Evolutionary conservation across 805 yeast species (phyloP), one percentile per base, ranked within the genome.

Genomic region (Monosporozyma unispora): DNA sequence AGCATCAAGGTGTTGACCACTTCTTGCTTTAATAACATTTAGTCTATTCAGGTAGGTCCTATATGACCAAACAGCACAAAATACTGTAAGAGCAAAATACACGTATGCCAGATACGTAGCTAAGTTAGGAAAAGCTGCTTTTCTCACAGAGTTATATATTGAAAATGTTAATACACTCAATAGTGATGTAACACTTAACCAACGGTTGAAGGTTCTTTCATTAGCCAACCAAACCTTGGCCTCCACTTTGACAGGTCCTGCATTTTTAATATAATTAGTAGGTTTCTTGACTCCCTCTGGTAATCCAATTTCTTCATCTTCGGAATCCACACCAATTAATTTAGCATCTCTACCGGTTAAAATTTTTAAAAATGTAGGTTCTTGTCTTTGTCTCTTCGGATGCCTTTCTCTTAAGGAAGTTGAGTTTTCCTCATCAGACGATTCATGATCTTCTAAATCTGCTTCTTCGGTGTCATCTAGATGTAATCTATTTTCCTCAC

Each of bases 201-300:
- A 93, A 68, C 95, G 79, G 73, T 87, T 84, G 71, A 90, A 91
- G 3, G 99, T 93, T 67, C 99, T 84, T 71, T 93, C 99, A 63
- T 93, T 93, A 27, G 99, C 99, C 55, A 93, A 75, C 97, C 98
- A 93, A 12, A 93, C 99, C 64, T 93, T 93, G 28, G 98, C 95
- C 71, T 93, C 99, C 51, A 93, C 90, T 68, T 86, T 89, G 49
- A 89, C 79, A 1, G 96, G 93, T 7, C 96, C 96, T 25, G 90
- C 82, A 65, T 89, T 89, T 62, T 90, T 86, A 58, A 91, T 75
- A 69, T 86, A 79, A 29, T 75, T 72, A 23, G 77, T 79, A 49
- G 99, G 99, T 62, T 84, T 86, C 43, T 74, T 73, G 19, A 91
- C 98, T 14, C 98, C 98, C 2, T 85, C 81, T 11, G 99, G 99